Evolutionary conservation across 495 filamentous ascomycete genomes (phyloP).

Genomic region (Hypomontagnella monticulosa): DNA sequence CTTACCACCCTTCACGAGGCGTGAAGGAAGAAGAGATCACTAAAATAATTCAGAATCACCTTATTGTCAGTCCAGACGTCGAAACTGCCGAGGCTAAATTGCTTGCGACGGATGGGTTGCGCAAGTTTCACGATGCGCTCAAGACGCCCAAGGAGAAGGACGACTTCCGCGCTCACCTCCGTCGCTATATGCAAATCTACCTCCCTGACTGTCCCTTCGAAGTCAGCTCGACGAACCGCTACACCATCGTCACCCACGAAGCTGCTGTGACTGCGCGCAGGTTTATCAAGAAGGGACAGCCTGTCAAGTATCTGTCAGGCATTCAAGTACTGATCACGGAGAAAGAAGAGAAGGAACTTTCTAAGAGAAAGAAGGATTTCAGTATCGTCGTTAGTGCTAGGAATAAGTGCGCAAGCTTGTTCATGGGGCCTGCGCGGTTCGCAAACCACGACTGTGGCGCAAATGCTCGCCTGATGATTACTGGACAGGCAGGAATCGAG

Average conservation of each 20-base stretch:
- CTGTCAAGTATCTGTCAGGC: conserved; percentile 88
- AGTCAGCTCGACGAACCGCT: conserved; percentile 92
- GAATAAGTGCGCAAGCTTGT: conserved; percentile 85
- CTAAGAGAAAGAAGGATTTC: conserved; percentile 85
- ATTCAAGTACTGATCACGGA: conserved; percentile 89
- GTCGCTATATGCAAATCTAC: conserved; percentile 93
- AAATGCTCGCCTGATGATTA: conserved; percentile 85
- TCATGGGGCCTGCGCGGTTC: conserved; percentile 94
- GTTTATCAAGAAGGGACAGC: conserved; percentile 79
- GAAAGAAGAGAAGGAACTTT: conserved; percentile 85
- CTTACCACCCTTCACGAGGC: conserved; percentile 84
- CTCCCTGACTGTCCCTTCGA: conserved; percentile 93
- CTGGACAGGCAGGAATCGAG: conserved; percentile 85
- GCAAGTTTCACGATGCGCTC: conserved; percentile 71
- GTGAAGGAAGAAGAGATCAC: conserved; percentile 83
- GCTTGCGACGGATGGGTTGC: conserved; percentile 75
- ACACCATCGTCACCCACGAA: conserved; percentile 89
- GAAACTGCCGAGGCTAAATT: conserved; percentile 74
- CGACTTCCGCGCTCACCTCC: conserved; percentile 86
- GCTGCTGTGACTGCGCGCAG: conserved; percentile 86
- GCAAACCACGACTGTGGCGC: conserved; percentile 97
- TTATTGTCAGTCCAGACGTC: conserved; percentile 79
- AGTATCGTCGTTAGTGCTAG: conserved; percentile 94
- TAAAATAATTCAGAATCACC: conserved; percentile 76
- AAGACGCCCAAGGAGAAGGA: conserved; percentile 82